Percentiles rank a stretch among this genome's conserved stretches.
Evolutionary conservation across 1,139 yeast species (phyloP).

Genomic region (Saccharomyces hybrid): DNA sequence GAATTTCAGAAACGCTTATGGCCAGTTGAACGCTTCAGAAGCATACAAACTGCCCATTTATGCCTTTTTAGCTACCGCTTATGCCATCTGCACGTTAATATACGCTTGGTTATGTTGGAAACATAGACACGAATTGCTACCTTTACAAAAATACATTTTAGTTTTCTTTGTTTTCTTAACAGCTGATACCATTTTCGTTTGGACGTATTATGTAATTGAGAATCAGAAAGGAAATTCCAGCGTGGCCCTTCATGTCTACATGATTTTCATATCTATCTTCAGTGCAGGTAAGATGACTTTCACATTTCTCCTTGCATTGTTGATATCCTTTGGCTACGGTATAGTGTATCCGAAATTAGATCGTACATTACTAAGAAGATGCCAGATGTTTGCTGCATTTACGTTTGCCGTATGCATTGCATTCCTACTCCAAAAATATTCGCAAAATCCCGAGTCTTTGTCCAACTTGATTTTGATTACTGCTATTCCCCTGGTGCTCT

Average conservation of each 20-base stretch:
- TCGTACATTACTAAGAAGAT: slow-evolving; percentile 60
- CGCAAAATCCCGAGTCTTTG: slow-evolving; percentile 40
- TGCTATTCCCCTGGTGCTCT: slow-evolving; percentile 59
- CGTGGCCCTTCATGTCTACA: slow-evolving; percentile 60
- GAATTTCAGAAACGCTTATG: slow-evolving; percentile 81
- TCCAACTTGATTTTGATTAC: slow-evolving; percentile 36
- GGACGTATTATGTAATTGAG: slow-evolving; percentile 81
- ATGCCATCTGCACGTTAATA: slow-evolving; percentile 65
- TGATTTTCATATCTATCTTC: slow-evolving; percentile 65
- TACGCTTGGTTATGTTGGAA: slow-evolving; percentile 78
- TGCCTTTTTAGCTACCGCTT: slow-evolving; percentile 73
- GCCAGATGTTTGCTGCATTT: slow-evolving; percentile 63
- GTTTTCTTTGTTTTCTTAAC: slow-evolving; percentile 77
- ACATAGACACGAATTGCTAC: slow-evolving; percentile 75
- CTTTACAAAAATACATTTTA: slow-evolving; percentile 78
- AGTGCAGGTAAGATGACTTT: slow-evolving; percentile 76
- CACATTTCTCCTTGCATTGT: slow-evolving; percentile 72
- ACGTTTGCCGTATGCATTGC: slow-evolving; percentile 63
- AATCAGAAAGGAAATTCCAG: slow-evolving; percentile 47
- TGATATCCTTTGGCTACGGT: slow-evolving; percentile 86
- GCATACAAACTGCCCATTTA: slow-evolving; percentile 82
- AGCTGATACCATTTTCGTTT: slow-evolving; percentile 71
- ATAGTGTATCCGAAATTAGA: slow-evolving; percentile 78
- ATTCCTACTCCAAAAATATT: slow-evolving; percentile 61
- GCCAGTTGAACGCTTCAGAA: slow-evolving; percentile 78